Conservation (phyloP, 2,329 filamentous ascomycete species). For the Coleophoma cylindrospora region DNA sequence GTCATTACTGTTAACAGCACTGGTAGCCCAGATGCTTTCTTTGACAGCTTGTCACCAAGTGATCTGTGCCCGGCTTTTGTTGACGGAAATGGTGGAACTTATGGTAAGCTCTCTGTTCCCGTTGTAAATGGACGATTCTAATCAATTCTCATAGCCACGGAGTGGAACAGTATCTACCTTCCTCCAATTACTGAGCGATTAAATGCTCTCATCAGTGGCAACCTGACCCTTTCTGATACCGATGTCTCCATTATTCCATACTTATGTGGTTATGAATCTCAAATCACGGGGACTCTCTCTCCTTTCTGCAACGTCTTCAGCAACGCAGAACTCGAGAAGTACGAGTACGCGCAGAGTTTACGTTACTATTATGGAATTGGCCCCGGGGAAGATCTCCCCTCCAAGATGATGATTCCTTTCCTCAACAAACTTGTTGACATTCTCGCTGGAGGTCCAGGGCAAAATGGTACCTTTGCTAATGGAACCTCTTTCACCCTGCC, state of each 20-base stretch:
- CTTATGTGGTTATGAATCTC: conserved; percentile 66
- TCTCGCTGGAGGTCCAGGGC: conserved; percentile 45
- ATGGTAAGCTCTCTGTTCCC: conserved; percentile 13
- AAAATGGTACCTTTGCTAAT: conserved; percentile 40
- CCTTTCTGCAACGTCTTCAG: conserved; percentile 61
- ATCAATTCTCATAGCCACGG: conserved; percentile 22
- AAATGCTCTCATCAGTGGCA: conserved; percentile 46
- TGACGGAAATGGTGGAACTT: conserved; percentile 44
- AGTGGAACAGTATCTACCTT: conserved; percentile 46
- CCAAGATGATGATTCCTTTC: conserved; percentile 57
- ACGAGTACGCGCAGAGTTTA: conserved; percentile 64
- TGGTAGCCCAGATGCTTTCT: conserved; percentile 44
- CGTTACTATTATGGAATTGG: conserved; percentile 64
- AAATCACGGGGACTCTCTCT: conserved; percentile 56
- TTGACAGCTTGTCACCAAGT: conserved; percentile 59
- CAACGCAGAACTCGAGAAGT: conserved; percentile 54
- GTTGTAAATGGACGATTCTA: too few species aligned
- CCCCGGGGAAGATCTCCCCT: conserved; percentile 46
- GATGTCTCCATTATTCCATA: conserved; percentile 59
- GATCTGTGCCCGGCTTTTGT: conserved; percentile 57
- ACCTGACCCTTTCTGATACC: conserved; percentile 45
- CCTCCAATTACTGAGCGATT: conserved; percentile 49
- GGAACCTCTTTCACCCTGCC: conserved; percentile 45
- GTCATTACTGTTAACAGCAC: conserved; percentile 54
- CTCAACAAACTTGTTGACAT: conserved; percentile 47